Conservation (phyloP, 2,329 filamentous ascomycete species). For the Botrytis porri region DNA sequence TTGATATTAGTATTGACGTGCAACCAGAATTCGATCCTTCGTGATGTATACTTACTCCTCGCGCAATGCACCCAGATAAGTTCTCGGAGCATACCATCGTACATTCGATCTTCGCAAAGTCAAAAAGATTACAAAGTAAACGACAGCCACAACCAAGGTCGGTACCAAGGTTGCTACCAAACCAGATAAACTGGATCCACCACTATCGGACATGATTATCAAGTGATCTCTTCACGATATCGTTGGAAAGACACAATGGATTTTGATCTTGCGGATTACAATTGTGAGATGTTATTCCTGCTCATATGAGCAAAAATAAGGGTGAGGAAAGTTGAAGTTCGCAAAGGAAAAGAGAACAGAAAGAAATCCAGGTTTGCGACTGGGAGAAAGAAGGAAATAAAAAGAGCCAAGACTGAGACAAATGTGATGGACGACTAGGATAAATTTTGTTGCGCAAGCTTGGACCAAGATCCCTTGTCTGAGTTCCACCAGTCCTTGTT, state of each 20-base stretch:
- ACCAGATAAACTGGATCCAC: constrained; percentile 36
- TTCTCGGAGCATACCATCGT: constrained; percentile 53
- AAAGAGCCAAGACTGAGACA: neutral
- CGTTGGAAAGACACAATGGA: neutral
- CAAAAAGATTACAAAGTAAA: constrained; percentile 48
- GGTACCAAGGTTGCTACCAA: constrained; percentile 50
- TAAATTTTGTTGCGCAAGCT: neutral
- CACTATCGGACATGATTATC: neutral
- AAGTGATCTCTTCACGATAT: neutral
- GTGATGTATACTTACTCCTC: constrained; percentile 37
- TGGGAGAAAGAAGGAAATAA: neutral
- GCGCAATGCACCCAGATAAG: constrained; percentile 51
- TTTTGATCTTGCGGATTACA: neutral
- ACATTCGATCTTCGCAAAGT: constrained; percentile 48
- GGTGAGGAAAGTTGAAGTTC: neutral
- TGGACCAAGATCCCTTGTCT: neutral
- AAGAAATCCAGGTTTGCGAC: too few species aligned
- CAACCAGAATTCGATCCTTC: neutral
- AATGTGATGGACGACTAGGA: neutral
- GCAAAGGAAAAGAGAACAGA: neutral
- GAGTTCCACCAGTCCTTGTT: neutral
- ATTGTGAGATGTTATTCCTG: constrained; percentile 1
- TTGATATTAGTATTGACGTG: constrained; percentile 22
- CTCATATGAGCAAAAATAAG: constrained; percentile 11
- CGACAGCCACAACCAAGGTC: constrained; percentile 43